Evolutionary conservation across 371 early-diverging fungal genomes (phyloP), one percentile per base, ranked within the genome.

Genomic region (Rhizopus sp.): DNA sequence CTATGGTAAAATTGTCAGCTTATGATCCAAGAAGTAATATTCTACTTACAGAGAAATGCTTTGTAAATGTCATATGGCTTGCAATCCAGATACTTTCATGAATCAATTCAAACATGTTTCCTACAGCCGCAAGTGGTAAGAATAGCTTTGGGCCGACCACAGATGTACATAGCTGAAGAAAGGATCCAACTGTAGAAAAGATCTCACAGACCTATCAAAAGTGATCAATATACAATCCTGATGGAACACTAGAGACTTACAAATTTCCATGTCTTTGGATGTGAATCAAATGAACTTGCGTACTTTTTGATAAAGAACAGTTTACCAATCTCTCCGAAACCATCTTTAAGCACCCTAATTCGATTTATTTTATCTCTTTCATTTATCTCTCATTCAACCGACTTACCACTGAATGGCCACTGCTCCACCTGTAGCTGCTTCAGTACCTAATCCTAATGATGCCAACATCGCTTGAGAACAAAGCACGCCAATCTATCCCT

Each of bases 231-330:
- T 13, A 7, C 7, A 37, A 37, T 9, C 41, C 23, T 23, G 23
- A 37, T 10, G 13, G 13, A 37, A 37, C 2, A 6, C 7, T 1
- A 6, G 16, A 60, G 63, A 29, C 82, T 77, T 63, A 85, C 78
- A 47, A 87, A 66, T 62, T 88, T 89, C 88, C 88, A 88, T 10
- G 85, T 85, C 58, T 87, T 89, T 13, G 88, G 88, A 57, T 86
- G 87, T 12, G 88, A 86, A 55, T 89, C 89, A 69, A 89, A 88
- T 0, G 80, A 80, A 50, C 81, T 76, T 1, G 88, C 84, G 66
- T 80, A 89, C 15, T 80, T 70, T 60, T 87, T 83, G 64, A 89
- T 89, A 56, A 89, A 86, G 53, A 89, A 80, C 13, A 89, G 69
- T 69, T 89, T 89, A 49, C 88, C 90, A 37, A 89, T 72, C 64